Percentiles rank a stretch among this genome's conserved stretches.
Evolutionary conservation across 257 asterid genomes (phyloP).

Genomic region (Solanum dulcamara): DNA sequence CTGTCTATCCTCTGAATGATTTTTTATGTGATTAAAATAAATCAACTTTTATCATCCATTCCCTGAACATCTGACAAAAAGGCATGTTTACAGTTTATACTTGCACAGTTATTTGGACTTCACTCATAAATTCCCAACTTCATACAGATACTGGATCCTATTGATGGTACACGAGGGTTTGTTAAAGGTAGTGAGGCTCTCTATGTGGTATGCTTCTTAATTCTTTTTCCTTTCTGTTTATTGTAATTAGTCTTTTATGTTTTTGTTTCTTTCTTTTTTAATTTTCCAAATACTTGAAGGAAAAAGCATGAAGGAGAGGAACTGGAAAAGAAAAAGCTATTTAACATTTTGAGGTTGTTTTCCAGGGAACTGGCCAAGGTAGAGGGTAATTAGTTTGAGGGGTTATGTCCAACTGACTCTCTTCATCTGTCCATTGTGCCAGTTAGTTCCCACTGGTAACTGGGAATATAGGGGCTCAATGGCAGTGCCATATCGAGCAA

Average conservation of each 20-base stretch:
- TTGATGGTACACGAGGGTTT: constrained; percentile 95
- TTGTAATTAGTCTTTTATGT: background rate
- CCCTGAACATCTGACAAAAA: background rate
- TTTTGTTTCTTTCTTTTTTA: background rate
- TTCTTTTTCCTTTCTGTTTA: background rate
- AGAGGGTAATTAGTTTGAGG: background rate
- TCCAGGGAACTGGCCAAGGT: background rate
- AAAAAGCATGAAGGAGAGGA: background rate
- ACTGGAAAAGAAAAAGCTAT: background rate
- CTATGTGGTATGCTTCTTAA: constrained; percentile 70
- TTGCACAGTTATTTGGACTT: background rate
- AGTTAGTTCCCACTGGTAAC: background rate
- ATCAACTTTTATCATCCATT: background rate
- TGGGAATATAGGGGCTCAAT: background rate
- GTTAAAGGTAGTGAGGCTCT: constrained; percentile 84
- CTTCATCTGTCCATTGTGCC: background rate
- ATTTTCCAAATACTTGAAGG: background rate
- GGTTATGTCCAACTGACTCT: background rate
- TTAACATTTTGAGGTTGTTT: background rate
- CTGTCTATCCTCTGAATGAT: background rate
- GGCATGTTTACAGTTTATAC: background rate
- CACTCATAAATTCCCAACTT: background rate
- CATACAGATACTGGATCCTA: constrained; percentile 88
- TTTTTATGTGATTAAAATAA: background rate
- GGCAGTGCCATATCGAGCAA: background rate